Base-by-base conservation (phyloP, 2,329 filamentous ascomycete genomes). In the Pestalotiopsis sp. region DNA sequence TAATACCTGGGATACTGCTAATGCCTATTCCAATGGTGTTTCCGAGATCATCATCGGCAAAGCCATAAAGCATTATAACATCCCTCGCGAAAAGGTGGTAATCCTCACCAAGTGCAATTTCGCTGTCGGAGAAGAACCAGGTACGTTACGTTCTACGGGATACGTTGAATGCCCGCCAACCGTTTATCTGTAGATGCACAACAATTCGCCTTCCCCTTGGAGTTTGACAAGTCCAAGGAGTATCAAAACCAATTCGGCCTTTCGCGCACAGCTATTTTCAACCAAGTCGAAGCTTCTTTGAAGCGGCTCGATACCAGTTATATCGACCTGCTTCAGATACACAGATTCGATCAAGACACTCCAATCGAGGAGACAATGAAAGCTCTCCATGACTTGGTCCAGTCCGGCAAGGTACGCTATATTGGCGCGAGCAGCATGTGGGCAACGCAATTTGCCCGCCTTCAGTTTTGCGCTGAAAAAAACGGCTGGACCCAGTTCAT, bases 31-130 rank as follows among this genome's bases (percentile, higher is more conserved):
- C 20, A 88, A 92, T 74, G 91, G 91, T 25, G 75, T 79, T 7
- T 90, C 86, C 2, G 91, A 93, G 75, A 80, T 83, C 64, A 86
- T 93, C 71, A 85, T 93, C 69, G 90, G 85, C 67, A 90, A 90
- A 74, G 90, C 90, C 0, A 80, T 93, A 65, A 87, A 87, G 72
- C 81, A 88, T 69, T 91, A 87, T 81, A 82, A 85, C 41, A 91
- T 93, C 71, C 90, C 90, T 0, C 85, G 91, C 6, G 79, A 84
- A 70, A 88, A 87, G 68, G 79, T 93, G n/a, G 88, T 92, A 4
- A 87, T 93, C 68, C 77, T 93, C 69, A 86, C 85, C 11, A 91
- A 91, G 79, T 71, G 70, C 61, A 77, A 73, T 72, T 75, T 74
- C 67, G 74, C 71, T 39, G 79, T 80, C 6, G 79, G 78, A 20